Evolutionary conservation across 2,329 filamentous ascomycete species (phyloP).

Genomic region (Colletotrichum lini): DNA sequence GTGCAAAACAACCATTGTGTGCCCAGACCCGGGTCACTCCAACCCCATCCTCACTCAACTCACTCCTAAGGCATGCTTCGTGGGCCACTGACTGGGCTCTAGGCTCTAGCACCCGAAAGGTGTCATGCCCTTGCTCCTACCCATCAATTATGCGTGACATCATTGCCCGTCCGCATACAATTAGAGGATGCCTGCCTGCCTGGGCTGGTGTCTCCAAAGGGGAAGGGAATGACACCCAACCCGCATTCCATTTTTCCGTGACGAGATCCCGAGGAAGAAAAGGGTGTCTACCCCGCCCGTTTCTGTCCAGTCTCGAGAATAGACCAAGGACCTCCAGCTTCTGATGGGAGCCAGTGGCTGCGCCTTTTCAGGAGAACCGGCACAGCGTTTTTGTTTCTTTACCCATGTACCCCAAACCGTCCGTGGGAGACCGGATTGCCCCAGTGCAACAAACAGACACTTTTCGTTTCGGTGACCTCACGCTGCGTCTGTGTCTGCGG

Average conservation of each 20-base stretch:
- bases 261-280: not conserved
- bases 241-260: not conserved
- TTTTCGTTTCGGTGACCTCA: constrained; percentile 10
- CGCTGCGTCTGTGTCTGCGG: not conserved
- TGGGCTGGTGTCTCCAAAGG: constrained; percentile 8
- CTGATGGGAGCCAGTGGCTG: not conserved
- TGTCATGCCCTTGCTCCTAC: constrained; percentile 9
- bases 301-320: constrained; percentile 18
- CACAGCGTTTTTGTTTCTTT: not conserved
- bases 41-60: not conserved
- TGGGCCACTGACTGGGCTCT: not conserved
- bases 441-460: not conserved
- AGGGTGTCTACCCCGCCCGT: constrained; percentile 26
- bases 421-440: not conserved
- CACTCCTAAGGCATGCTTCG: too few species aligned
- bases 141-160: constrained; percentile 22
- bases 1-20: not conserved
- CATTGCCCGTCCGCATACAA: constrained; percentile 11
- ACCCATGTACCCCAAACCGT: not conserved
- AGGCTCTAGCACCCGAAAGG: not conserved
- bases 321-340: constrained; percentile 4
- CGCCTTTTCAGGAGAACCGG: not conserved
- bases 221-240: not conserved
- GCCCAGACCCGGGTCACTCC: not conserved
- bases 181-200: not conserved